phyloP scores from a whole-genome alignment of 257 asterid genomes.

The Verbascum thapsus region DNA sequence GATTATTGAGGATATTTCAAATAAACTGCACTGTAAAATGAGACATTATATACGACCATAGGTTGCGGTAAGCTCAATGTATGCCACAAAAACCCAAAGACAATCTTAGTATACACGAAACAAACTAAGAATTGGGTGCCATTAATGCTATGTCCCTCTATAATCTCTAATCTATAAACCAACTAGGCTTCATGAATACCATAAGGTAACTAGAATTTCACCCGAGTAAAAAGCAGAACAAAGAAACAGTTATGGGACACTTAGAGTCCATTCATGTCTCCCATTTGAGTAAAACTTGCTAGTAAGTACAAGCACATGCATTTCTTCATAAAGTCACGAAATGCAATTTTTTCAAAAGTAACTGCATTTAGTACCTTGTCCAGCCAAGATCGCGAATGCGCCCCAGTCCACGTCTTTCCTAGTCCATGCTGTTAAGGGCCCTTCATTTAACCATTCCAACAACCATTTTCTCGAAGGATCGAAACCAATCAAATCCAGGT shows the following conservation, averaged over 20 bases:
- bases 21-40: too few relatives aligned
- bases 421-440: not conserved
- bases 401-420: not conserved
- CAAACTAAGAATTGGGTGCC: too few relatives aligned
- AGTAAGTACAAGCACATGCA: not conserved
- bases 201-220: too few relatives aligned
- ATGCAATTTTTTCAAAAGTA: not conserved
- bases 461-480: not conserved
- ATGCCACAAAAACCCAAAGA: too few relatives aligned
- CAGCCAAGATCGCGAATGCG: conserved; percentile 4
- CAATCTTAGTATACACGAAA: too few relatives aligned
- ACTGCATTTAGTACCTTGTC: conserved; percentile 6
- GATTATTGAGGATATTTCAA: too few relatives aligned
- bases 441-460: not conserved
- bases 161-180: not conserved
- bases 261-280: not conserved
- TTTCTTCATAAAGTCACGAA: not conserved
- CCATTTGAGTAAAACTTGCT: not conserved
- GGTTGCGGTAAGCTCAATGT: too few relatives aligned
- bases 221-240: too few relatives aligned
- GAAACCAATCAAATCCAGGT: not conserved
- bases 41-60: too few relatives aligned
- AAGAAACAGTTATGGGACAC: not conserved
- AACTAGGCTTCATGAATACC: not conserved
- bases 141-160: too few relatives aligned